Conservation (phyloP, 2,329 filamentous ascomycete species). For the Epichloe sibirici region DNA sequence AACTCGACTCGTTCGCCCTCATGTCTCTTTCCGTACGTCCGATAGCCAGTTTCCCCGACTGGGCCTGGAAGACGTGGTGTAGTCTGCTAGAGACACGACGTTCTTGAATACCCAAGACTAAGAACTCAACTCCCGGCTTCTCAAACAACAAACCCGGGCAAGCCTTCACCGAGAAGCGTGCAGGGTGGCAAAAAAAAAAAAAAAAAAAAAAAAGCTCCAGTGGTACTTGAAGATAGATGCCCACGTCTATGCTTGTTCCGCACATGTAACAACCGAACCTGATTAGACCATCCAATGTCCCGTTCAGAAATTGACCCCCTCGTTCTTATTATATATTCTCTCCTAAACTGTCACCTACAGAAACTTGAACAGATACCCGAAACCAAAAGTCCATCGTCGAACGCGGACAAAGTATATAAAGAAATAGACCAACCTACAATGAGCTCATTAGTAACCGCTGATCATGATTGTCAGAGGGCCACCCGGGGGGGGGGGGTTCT, state of each 20-base stretch:
- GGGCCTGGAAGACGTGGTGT: no score
- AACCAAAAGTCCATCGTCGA: conserved; percentile 57
- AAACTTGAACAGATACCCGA: conserved; percentile 39
- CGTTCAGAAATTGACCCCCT: background rate
- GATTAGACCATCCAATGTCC: background rate
- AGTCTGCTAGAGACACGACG: no score
- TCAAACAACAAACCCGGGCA: no score
- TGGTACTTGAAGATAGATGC: background rate
- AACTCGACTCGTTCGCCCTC: no score
- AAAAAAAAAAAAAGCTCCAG: background rate
- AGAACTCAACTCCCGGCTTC: no score
- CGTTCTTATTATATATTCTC: background rate
- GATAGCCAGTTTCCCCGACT: no score
- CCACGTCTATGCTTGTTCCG: background rate
- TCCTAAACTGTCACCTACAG: background rate
- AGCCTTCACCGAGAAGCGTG: no score
- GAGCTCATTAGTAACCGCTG: background rate
- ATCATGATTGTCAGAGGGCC: background rate
- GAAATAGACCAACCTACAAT: conserved; percentile 49
- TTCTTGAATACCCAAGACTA: no score
- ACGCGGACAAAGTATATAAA: conserved; percentile 66
- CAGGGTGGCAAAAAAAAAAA: no score
- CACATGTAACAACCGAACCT: no score
- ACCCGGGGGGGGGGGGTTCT: background rate
- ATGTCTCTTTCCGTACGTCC: no score